phyloP scores from a whole-genome alignment of 148 eudicot species.

The Polygonum maritimum region DNA sequence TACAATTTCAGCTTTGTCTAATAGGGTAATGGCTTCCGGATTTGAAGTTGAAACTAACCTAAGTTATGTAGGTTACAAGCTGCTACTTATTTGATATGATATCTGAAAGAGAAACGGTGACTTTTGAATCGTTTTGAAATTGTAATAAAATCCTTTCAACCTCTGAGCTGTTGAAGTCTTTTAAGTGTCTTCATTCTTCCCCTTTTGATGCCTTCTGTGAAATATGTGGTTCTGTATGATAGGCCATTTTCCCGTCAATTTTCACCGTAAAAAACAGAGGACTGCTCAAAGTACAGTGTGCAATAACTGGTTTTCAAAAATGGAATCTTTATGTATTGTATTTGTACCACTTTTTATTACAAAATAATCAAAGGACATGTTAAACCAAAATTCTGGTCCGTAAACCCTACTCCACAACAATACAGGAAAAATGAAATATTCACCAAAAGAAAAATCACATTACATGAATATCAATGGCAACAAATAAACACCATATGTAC shows the following conservation, averaged over 20 bases:
- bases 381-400: not conserved
- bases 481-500: not conserved
- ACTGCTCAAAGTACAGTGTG: not conserved
- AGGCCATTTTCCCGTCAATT: not conserved
- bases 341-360: not conserved
- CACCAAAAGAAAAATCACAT: not conserved
- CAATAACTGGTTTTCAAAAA: not conserved
- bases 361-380: not conserved
- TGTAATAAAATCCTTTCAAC: not conserved
- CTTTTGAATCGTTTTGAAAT: not conserved
- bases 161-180: not conserved
- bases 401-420: not conserved
- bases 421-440: not conserved
- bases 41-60: not conserved
- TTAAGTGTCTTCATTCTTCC: not conserved
- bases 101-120: not conserved
- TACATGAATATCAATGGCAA: not conserved
- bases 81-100: not conserved
- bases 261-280: not conserved
- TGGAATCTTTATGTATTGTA: no score
- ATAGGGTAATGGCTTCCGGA: not conserved
- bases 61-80: not conserved
- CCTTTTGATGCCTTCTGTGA: not conserved
- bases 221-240: not conserved
- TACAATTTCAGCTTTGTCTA: slow-evolving; percentile 2